Percentiles rank a stretch among this genome's conserved stretches.
Evolutionary conservation across 2,329 filamentous ascomycete species (phyloP).

Genomic region (Aspergillus oerlinghausenensis): DNA sequence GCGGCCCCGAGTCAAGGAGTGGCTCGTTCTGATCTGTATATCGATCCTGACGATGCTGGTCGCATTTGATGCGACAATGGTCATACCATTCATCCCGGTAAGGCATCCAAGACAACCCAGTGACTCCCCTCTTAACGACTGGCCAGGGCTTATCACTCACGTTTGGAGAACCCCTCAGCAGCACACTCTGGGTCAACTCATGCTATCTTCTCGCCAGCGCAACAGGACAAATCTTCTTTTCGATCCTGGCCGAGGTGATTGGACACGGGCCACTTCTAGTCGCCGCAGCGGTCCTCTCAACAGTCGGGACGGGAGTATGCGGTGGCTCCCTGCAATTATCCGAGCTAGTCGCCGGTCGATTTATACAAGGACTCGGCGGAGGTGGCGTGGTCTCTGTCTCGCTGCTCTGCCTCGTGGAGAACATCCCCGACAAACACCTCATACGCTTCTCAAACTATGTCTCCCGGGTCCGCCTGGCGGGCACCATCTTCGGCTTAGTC

Average conservation of each 20-base stretch:
- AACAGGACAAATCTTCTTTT: constrained; percentile 24
- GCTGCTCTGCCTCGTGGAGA: constrained; percentile 40
- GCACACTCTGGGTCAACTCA: constrained; percentile 48
- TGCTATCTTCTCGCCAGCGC: constrained; percentile 42
- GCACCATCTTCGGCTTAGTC: constrained; percentile 25
- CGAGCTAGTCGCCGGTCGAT: constrained; percentile 40
- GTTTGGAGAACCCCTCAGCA: constrained; percentile 31
- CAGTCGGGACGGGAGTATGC: constrained; percentile 44
- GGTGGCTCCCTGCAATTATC: constrained; percentile 33
- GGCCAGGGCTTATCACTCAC: constrained; percentile 29
- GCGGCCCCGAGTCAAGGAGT: constrained; percentile 38
- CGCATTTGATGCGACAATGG: constrained; percentile 46
- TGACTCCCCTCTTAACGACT: background rate
- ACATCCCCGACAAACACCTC: constrained; percentile 32
- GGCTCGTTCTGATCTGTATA: constrained; percentile 39
- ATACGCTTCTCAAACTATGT: constrained; percentile 31
- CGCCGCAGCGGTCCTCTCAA: constrained; percentile 42
- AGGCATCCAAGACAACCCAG: background rate
- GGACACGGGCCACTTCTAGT: constrained; percentile 45
- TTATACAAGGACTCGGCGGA: constrained; percentile 45
- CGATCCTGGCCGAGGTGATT: constrained; percentile 36
- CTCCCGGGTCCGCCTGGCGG: constrained; percentile 27
- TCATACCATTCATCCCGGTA: constrained; percentile 45
- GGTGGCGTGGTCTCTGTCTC: constrained; percentile 43
- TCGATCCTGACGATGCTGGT: constrained; percentile 47